Evolutionary conservation across 306 rosid species (phyloP).

Genomic region (Cotoneaster glaucophyllus): DNA sequence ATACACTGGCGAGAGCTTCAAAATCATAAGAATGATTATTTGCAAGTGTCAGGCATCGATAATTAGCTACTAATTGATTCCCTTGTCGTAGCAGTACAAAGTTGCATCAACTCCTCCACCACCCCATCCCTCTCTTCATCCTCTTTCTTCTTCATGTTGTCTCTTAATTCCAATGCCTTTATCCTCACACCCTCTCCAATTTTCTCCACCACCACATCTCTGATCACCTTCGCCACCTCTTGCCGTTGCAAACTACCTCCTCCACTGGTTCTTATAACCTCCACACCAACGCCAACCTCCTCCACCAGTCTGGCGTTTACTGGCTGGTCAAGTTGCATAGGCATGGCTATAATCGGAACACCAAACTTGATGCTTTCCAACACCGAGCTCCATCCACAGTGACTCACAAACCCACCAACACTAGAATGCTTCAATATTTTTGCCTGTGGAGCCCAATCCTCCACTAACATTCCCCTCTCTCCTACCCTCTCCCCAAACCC

Average conservation of each 20-base stretch:
- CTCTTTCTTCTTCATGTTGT: not conserved
- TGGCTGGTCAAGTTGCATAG: constrained; percentile 21
- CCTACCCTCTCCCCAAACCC: constrained; percentile 10
- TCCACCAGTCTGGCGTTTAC: constrained; percentile 7
- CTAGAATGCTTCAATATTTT: constrained; percentile 9
- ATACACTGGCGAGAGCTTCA: no score
- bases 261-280: constrained; percentile 3
- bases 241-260: not conserved
- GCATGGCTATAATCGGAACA: constrained; percentile 21
- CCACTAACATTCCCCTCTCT: constrained; percentile 8
- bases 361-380: constrained; percentile 24
- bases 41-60: no score
- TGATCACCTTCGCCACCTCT: constrained; percentile 10
- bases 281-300: constrained; percentile 13
- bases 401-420: constrained; percentile 30
- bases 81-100: no score
- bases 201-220: constrained; percentile 6
- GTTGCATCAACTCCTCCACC: no score
- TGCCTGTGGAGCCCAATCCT: constrained; percentile 25
- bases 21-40: no score
- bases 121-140: not conserved
- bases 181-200: not conserved
- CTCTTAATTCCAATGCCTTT: not conserved
- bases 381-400: constrained; percentile 32
- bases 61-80: no score